phyloP scores from a whole-genome alignment of 2,329 filamentous ascomycete species.

The Fonsecaea monophora region DNA sequence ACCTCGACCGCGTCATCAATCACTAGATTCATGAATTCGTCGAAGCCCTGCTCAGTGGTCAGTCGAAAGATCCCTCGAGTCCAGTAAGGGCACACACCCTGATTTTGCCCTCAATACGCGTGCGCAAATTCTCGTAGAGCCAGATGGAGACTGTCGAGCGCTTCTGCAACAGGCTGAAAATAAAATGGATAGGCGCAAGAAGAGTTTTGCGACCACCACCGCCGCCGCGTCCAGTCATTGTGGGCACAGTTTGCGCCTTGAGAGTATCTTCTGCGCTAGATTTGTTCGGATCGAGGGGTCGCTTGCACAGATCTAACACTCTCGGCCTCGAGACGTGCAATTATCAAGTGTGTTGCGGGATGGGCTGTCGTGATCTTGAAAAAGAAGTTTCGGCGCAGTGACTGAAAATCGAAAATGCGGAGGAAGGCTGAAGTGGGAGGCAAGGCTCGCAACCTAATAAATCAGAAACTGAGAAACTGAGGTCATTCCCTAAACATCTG shows the following conservation, averaged over 20 bases:
- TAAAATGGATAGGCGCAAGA: conserved; percentile 82
- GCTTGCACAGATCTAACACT: neutral
- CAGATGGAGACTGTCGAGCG: conserved; percentile 89
- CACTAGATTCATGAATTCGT: conserved; percentile 99
- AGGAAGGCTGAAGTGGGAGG: conserved; percentile 28
- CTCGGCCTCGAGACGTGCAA: neutral
- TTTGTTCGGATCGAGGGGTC: neutral
- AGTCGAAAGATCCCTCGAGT: conserved; percentile 23
- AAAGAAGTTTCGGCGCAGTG: conserved; percentile 11
- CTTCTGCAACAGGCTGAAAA: conserved; percentile 88
- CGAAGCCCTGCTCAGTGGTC: conserved; percentile 74
- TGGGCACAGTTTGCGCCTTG: conserved; percentile 8
- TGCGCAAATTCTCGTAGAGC: conserved; percentile 94
- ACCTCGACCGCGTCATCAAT: conserved; percentile 96
- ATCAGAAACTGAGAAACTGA: conserved; percentile 21
- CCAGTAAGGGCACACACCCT: conserved; percentile 64
- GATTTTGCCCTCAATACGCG: conserved; percentile 96
- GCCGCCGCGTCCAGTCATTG: conserved; percentile 62
- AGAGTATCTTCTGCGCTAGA: neutral
- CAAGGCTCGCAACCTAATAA: conserved; percentile 15
- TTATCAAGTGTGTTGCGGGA: neutral
- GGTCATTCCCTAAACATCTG: conserved; percentile 29
- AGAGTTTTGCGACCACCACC: conserved; percentile 70
- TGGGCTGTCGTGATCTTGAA: neutral
- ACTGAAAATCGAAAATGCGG: conserved; percentile 25